These are phyloP conservation scores for Leccinum uliginosum DNA, from an alignment of 768 basidiomycete species.

Conservation along the genomic window DNA sequence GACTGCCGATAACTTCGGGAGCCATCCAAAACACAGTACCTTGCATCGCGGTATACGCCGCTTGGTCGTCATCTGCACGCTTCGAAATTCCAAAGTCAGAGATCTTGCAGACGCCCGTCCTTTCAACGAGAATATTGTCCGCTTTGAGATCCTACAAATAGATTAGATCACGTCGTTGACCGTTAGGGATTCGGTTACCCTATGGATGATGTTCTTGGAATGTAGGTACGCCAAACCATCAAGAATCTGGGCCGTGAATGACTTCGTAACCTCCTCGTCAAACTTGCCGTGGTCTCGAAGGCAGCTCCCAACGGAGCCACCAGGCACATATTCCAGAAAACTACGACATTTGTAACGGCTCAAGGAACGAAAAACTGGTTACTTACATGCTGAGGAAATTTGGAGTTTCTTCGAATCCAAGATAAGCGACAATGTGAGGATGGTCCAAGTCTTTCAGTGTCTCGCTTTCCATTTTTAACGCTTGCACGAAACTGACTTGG, in stretches of 20 bases:
- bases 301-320: constrained; percentile 90
- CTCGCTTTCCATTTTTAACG: constrained; percentile 92
- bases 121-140: constrained; percentile 96
- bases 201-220: constrained; percentile 84
- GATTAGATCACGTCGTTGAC: constrained; percentile 6
- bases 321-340: constrained; percentile 98
- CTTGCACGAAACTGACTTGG: constrained; percentile 82
- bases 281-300: constrained; percentile 91
- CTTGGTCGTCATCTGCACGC: constrained; percentile 80
- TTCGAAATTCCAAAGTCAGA: constrained; percentile 99
- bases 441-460: constrained; percentile 96
- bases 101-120: constrained; percentile 90
- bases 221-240: constrained; percentile 92
- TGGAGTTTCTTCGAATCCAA: constrained; percentile 90
- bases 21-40: constrained; percentile 99
- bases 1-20: constrained; percentile 86
- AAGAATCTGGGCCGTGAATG: constrained; percentile 89
- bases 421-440: constrained; percentile 95
- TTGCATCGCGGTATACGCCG: constrained; percentile 89
- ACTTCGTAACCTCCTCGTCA: constrained; percentile 86
- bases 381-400: constrained; percentile 89
- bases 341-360: constrained; percentile 38
- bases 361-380: background rate
- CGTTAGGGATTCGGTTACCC: constrained; percentile 47
- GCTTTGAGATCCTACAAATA: constrained; percentile 82